Conservation (phyloP, 257 asterid species). For the Nicotiana tabacum region DNA sequence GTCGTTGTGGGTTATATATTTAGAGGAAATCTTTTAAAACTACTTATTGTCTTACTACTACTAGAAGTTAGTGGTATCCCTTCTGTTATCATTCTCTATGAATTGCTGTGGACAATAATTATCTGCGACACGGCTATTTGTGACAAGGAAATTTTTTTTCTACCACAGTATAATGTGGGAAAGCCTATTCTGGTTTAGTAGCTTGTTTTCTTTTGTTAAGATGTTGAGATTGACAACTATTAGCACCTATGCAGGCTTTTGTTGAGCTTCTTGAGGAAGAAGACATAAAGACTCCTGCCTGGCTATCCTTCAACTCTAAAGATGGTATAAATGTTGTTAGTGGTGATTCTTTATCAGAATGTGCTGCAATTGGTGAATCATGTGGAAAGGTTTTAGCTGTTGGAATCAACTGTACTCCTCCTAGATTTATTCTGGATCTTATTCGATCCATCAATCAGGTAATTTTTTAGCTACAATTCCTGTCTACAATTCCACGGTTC, state of each 20-base stretch:
- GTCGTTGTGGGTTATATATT: neutral
- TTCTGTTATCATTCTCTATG: neutral
- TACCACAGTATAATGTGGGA: neutral
- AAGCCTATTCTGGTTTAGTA: neutral
- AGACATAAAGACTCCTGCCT: constrained; percentile 61
- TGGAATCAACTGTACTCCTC: constrained; percentile 90
- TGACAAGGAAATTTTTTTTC: neutral
- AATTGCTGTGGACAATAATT: neutral
- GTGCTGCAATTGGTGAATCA: constrained; percentile 63
- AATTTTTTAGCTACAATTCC: neutral
- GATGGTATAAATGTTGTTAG: constrained; percentile 81
- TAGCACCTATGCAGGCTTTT: constrained; percentile 57
- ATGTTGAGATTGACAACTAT: constrained; percentile 16
- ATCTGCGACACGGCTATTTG: neutral
- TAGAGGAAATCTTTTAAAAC: neutral
- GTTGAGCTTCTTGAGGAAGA: constrained; percentile 76
- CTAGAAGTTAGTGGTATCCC: neutral
- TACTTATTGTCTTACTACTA: constrained; percentile 2
- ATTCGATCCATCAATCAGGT: constrained; percentile 67
- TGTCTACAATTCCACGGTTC: neutral
- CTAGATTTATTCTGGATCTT: constrained; percentile 70
- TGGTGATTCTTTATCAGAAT: constrained; percentile 71
- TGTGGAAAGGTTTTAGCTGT: constrained; percentile 65
- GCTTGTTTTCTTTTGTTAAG: neutral
- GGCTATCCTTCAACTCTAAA: constrained; percentile 89